Evolutionary conservation across 192 early-diverging fungal genomes (phyloP), one percentile per base, ranked within the genome.

Genomic region (Umbelopsis vinacea): DNA sequence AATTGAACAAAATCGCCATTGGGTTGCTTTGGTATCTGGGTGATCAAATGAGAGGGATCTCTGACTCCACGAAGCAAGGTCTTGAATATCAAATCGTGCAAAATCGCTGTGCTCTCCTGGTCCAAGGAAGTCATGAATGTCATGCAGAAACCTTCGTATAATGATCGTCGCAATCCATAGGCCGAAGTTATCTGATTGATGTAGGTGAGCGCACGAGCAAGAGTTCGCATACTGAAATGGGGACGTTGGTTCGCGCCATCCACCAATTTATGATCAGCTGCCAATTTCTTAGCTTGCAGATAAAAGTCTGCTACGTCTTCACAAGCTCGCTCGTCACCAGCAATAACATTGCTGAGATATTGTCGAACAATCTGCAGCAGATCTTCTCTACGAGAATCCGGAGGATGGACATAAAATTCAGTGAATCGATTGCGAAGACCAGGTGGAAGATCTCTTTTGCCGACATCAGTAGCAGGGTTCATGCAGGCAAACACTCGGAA

Each of bases 391-490:
- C 87, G 78, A 11, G 87, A 80, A 85, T 99, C 98, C 4, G 96
- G 95, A 14, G 95, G 83, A 68, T 96, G 91, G 24, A 98, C 94
- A 83, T 94, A 99, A 63, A 97, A 92, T 75, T 99, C 98, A 14
- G 94, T 95, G 77, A 98, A 98, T 26, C 97, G 87, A 50, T 88
- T 93, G 40, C 96, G 89, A 24, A 99, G 87, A 14, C 93, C 95
- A 15, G 92, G 91, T 7, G 98, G 94, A 37, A 99, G 83, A 74
- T 99, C 95, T 55, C 93, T 89, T 78, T 99, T 99, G 60, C 97
- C 97, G 0, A 97, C 95, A 83, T 99, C 98, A 35, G 92, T 98
- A 21, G 98, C 91, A 38, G 98, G 98, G 79, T 99, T 99, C 97
- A 99, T 99, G 80, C 98, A 99, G 3, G 92, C 95, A 79, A 99